These are phyloP conservation scores for Takakia lepidozioides DNA, from an alignment of 225 moss, liverwort and hornwort genomes.

Conservation along the genomic window DNA sequence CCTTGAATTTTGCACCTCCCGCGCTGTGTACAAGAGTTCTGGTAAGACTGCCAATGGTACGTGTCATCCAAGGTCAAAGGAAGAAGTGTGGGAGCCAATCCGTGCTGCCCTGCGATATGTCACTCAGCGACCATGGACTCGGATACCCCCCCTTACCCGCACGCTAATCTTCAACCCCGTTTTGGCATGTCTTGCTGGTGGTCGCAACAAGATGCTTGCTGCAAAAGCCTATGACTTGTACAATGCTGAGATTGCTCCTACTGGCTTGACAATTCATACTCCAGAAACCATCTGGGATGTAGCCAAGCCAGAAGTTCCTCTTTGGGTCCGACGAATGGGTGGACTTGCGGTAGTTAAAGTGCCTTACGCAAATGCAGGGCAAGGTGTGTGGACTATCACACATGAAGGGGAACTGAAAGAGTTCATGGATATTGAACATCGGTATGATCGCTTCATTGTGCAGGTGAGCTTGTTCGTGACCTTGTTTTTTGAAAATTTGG, in stretches of 20 bases:
- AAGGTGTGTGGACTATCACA: slow-evolving; percentile 41
- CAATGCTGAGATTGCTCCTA: slow-evolving; percentile 28
- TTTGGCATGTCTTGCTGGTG: slow-evolving; percentile 29
- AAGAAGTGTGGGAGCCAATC: slow-evolving; percentile 27
- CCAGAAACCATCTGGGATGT: slow-evolving; percentile 44
- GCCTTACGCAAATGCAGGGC: slow-evolving; percentile 37
- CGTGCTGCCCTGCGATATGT: slow-evolving; percentile 31
- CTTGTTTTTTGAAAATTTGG: too few relatives aligned
- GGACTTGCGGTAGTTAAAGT: slow-evolving; percentile 41
- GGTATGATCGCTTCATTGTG: slow-evolving; percentile 40
- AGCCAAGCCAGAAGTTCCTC: slow-evolving; percentile 32
- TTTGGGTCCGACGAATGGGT: slow-evolving; percentile 36
- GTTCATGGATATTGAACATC: slow-evolving; percentile 39
- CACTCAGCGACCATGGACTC: slow-evolving; percentile 31
- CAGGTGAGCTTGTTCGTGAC: slow-evolving; percentile 17
- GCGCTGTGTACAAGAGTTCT: slow-evolving; percentile 7
- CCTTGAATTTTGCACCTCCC: slow-evolving; percentile 22
- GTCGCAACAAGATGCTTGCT: slow-evolving; percentile 42
- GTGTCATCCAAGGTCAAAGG: neutral
- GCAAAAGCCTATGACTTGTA: slow-evolving; percentile 34
- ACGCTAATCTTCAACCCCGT: slow-evolving; percentile 36
- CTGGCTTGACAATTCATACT: slow-evolving; percentile 31
- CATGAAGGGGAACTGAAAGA: slow-evolving; percentile 28
- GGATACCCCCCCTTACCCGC: slow-evolving; percentile 29
- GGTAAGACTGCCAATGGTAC: neutral